Evolutionary conservation across 805 yeast species (phyloP), one percentile per base, ranked within the genome.

Genomic region (Zygosaccharomyces rouxii): DNA sequence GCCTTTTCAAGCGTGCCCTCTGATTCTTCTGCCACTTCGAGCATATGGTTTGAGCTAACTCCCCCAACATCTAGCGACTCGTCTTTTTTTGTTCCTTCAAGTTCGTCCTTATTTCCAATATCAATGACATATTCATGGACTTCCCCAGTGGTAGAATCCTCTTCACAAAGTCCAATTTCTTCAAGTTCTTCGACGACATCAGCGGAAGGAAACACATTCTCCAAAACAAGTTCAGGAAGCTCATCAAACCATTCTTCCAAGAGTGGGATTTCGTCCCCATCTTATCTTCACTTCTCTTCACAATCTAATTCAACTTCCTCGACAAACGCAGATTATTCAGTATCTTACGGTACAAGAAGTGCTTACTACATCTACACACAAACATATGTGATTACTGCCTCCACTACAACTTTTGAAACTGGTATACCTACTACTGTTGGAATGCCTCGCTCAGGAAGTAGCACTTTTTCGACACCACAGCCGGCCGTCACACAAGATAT

Each of bases 401-500:
- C 54, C 1, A 26, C 48, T 10, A 55, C 57, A 28, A 51, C 58
- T 10, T 53, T 56, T 18, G 43, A 33, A 7, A 56, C 60, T 7
- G 58, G 49, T 18, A 38, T 56, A n/a, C 55, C 60, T 2, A 52
- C 54, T 10, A 45, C 57, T 13, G 43, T 55, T n/a, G 52, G 50
- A 5, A 48, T 46, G n/a, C 38, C 50, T 7, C 28, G 37, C 16
- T 28, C 51, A 11, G 48, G 42, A 7, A 39, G 53, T 10, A 38
- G 56, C n/a, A 47, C 57, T 9, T 59, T 59, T 42, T 46, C 57
- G 14, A 50, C 49, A 3, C 60, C 65, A 1, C 49, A 55, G 3
- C 30, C 55, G 7, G 57, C 55, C 7, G 53, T 59, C 11, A 61
- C 63, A 5, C 49, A 56, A 18, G 60, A 55, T 42, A 47, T 55